Evolutionary conservation across 345 rosid species (phyloP).

Genomic region (Combretum micranthum): DNA sequence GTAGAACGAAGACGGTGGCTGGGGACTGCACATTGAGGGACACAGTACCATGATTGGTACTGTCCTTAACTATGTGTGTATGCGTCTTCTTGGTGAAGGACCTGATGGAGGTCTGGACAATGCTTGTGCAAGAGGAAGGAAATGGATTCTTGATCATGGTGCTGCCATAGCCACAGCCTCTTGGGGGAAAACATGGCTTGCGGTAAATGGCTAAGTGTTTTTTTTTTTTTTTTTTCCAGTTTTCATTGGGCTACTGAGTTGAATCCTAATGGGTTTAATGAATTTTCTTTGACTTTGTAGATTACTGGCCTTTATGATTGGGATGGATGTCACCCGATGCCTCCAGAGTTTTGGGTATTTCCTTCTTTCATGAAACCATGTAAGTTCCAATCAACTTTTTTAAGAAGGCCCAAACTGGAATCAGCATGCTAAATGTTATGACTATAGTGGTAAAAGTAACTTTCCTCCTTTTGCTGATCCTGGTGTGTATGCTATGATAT

Average conservation of each 20-base stretch:
- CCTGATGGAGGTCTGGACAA: slow-evolving; percentile 35
- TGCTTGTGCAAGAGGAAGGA: slow-evolving; percentile 33
- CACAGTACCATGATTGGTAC: slow-evolving; percentile 50
- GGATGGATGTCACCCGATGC: slow-evolving; percentile 62
- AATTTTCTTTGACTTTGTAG: slow-evolving; percentile 8
- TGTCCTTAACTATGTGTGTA: slow-evolving; percentile 35
- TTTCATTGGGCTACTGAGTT: neutral
- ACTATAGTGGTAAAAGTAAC: too few relatives aligned
- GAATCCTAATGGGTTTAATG: neutral
- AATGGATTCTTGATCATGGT: slow-evolving; percentile 47
- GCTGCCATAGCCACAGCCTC: slow-evolving; percentile 36
- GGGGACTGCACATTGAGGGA: slow-evolving; percentile 53
- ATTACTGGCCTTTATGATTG: slow-evolving; percentile 46
- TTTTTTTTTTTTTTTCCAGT: neutral
- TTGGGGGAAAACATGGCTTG: slow-evolving; percentile 59
- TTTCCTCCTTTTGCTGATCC: too few relatives aligned
- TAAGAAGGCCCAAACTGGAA: neutral
- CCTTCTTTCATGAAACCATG: slow-evolving; percentile 58
- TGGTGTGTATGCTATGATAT: neutral
- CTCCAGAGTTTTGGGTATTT: slow-evolving; percentile 63
- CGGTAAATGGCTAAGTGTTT: slow-evolving; percentile 10
- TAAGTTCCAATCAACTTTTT: slow-evolving; percentile 5
- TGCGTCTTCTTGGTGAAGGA: slow-evolving; percentile 45
- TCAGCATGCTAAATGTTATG: neutral
- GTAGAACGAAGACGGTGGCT: slow-evolving; percentile 52